A percentile compares a stretch with the other conserved stretches of the same genome.
phyloP scores from a whole-genome alignment of 495 filamentous ascomycete species.

The Xylaria castorea region DNA sequence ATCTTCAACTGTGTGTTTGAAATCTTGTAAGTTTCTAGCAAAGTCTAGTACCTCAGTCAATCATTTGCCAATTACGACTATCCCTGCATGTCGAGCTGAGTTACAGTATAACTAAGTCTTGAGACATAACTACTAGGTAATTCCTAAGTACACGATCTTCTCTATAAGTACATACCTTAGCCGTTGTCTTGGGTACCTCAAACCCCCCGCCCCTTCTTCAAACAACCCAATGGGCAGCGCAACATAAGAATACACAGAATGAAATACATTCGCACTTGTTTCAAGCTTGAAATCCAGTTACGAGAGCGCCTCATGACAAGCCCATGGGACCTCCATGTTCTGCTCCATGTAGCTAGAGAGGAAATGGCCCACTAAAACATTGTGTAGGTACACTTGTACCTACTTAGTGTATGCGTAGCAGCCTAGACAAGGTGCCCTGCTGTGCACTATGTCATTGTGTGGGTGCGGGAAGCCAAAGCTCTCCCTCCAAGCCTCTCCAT shows the following conservation, averaged over 20 bases:
- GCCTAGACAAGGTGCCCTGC: background rate
- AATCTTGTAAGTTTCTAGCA: background rate
- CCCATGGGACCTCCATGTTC: background rate
- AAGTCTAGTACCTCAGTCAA: background rate
- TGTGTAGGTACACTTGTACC: background rate
- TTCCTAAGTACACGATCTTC: background rate
- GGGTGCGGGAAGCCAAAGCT: background rate
- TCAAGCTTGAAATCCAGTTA: background rate
- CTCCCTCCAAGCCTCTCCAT: slow-evolving; percentile 19
- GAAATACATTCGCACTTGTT: background rate
- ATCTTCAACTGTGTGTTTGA: background rate
- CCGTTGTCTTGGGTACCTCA: background rate
- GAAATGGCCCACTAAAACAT: slow-evolving; percentile 2
- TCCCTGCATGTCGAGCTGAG: background rate
- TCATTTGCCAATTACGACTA: background rate
- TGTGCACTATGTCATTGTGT: slow-evolving; percentile 22
- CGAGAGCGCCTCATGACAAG: background rate
- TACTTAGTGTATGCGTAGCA: too few relatives aligned
- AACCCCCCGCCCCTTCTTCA: too few relatives aligned
- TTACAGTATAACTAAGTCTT: background rate
- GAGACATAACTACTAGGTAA: too few relatives aligned
- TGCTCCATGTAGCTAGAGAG: background rate
- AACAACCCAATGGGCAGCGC: background rate
- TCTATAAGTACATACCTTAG: background rate
- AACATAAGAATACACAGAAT: background rate